Evolutionary conservation across 1,139 yeast species (phyloP), one percentile per base, ranked within the genome.

Genomic region (Debaryomycetaceae sp.): DNA sequence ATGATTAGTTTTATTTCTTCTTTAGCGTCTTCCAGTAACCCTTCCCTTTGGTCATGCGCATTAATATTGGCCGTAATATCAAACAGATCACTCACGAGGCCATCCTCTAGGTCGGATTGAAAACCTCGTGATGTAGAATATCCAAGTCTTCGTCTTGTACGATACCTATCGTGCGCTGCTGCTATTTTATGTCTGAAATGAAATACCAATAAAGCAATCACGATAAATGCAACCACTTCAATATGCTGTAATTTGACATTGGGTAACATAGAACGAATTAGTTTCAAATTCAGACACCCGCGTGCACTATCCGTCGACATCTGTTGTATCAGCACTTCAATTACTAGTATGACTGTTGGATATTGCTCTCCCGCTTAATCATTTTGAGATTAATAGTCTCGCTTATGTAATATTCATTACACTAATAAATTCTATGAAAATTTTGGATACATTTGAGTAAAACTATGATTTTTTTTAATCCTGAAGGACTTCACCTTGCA

Each of bases 81-180:
- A 53, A 87, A 87, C 30, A 65, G 75, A 32, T 61, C 65, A 14
- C 94, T 85, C 31, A 71, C 65, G 30, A 87, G 61, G 0, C 95
- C 95, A n/a, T 67, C 65, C 38, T 80, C 87, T 17, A 79, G 53
- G 56, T 87, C 95, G 11, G 69, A 69, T 33, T 65, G 63, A 55
- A 85, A 85, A 1, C 81, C 66, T 24, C 48, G 31, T 5, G 59
- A 35, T 8, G 43, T 39, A n/a, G 43, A 39, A 37, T 59, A 59
- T 17, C 56, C 39, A 35, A 50, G 37, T 44, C 67, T 47, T 35
- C 58, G 40, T 39, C 56, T 51, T 17, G 53, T 53, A 40, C 67
- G 49, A 41, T 52, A 55, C 37, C 64, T 50, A 36, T 59, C 64
- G 41, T 54, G 59, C 13, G 47, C 48, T 14, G 47, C 61, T 2